A percentile compares a stretch with the other conserved stretches of the same genome.
phyloP scores from a whole-genome alignment of 768 basidiomycete species.

The Filobasidium floriforme region DNA sequence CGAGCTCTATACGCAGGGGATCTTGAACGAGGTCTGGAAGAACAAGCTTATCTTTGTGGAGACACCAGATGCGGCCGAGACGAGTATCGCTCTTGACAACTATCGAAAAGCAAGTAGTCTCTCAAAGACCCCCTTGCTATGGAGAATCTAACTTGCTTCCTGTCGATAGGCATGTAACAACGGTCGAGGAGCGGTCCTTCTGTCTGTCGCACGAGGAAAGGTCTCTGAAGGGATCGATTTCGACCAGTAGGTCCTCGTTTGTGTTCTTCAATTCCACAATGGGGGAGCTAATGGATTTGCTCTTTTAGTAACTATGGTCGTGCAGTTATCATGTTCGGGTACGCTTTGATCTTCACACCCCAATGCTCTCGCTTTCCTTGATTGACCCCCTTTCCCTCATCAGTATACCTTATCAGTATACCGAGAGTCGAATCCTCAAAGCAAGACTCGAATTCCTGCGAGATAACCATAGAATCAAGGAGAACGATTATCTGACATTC shows the following conservation, averaged over 20 bases:
- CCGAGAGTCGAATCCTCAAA: slow-evolving; percentile 92
- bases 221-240: slow-evolving; percentile 99
- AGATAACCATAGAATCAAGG: slow-evolving; percentile 96
- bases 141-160: neutral
- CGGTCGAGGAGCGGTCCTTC: slow-evolving; percentile 87
- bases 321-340: slow-evolving; percentile 99
- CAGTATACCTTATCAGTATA: slow-evolving; percentile 94
- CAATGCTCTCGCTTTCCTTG: neutral
- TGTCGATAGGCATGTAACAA: slow-evolving; percentile 83
- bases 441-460: slow-evolving; percentile 94
- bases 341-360: slow-evolving; percentile 39
- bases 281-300: neutral
- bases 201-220: slow-evolving; percentile 96
- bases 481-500: slow-evolving; percentile 97
- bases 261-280: neutral
- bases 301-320: slow-evolving; percentile 70
- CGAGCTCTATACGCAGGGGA: slow-evolving; percentile 57
- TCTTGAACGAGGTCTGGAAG: slow-evolving; percentile 98
- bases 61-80: slow-evolving; percentile 97
- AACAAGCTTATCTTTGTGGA: slow-evolving; percentile 98
- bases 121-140: neutral
- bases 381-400: neutral
- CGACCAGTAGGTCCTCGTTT: slow-evolving; percentile 56
- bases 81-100: slow-evolving; percentile 93
- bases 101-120: slow-evolving; percentile 66